phyloP scores from a whole-genome alignment of 2,329 filamentous ascomycete species.

The Tricladium varicosporioides region DNA sequence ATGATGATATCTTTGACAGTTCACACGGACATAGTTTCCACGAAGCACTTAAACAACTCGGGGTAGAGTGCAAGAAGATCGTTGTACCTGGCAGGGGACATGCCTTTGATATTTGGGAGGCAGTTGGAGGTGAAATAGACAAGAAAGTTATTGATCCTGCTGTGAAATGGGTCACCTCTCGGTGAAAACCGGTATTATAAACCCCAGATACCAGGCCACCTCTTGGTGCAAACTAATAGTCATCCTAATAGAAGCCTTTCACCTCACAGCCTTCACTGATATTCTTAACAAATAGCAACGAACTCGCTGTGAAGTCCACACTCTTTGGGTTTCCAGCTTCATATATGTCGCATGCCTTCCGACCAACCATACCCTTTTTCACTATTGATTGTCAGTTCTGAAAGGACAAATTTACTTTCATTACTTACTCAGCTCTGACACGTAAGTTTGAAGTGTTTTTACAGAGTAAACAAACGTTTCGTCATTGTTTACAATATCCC shows the following conservation, averaged over 20 bases:
- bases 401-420: conserved; percentile 3
- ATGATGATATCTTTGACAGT: too few species aligned
- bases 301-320: conserved; percentile 3
- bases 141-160: too few species aligned
- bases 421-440: conserved; percentile 3
- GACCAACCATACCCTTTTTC: conserved; percentile 1
- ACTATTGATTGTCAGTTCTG: conserved; percentile 1
- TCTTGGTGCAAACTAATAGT: too few species aligned
- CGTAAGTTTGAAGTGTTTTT: conserved; percentile 4
- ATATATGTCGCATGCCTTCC: conserved; percentile 5
- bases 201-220: too few species aligned
- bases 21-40: too few species aligned
- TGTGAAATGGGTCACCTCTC: too few species aligned
- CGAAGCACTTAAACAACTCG: too few species aligned
- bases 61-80: too few species aligned
- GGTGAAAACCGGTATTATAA: too few species aligned
- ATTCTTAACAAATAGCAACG: conserved; percentile 4
- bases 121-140: too few species aligned
- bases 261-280: background rate
- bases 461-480: background rate
- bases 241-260: conserved; percentile 5
- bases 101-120: too few species aligned
- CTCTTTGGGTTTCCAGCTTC: conserved; percentile 1
- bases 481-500: conserved; percentile 8
- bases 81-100: too few species aligned